Evolutionary conservation across 2,329 filamentous ascomycete species (phyloP).

Genomic region (Hirsutella rhossiliensis): DNA sequence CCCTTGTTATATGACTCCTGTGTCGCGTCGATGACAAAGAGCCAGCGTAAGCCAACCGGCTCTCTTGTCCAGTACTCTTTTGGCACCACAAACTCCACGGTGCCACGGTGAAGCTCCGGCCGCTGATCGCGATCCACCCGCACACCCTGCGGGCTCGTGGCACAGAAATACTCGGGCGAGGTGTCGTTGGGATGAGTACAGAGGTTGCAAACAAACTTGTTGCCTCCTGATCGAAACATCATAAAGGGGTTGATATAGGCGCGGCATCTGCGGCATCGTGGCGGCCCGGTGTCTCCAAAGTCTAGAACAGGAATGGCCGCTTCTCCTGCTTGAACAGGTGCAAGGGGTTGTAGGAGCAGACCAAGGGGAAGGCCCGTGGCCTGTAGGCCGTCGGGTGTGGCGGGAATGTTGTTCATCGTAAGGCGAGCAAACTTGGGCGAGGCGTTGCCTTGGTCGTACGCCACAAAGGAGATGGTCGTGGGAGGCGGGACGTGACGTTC

Average conservation of each 20-base stretch:
- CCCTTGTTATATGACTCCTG: conserved; percentile 86
- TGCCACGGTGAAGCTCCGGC: conserved; percentile 81
- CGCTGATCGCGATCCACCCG: conserved; percentile 80
- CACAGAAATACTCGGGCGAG: conserved; percentile 81
- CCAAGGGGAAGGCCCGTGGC: conserved; percentile 79
- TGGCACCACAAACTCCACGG: conserved; percentile 90
- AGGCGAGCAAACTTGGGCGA: conserved; percentile 89
- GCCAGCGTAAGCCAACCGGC: conserved; percentile 73
- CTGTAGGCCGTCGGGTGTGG: conserved; percentile 64
- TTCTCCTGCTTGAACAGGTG: conserved; percentile 72
- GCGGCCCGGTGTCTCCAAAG: conserved; percentile 84
- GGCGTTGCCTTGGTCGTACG: conserved; percentile 92
- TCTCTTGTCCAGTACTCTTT: conserved; percentile 98
- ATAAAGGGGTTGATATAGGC: conserved; percentile 99
- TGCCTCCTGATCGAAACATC: conserved; percentile 88
- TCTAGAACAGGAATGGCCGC: conserved; percentile 82
- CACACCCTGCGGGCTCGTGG: conserved; percentile 74
- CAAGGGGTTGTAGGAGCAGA: conserved; percentile 78
- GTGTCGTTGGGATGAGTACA: conserved; percentile 97
- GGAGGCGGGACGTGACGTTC: conserved; percentile 88
- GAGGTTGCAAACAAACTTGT: conserved; percentile 96
- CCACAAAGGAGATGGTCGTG: conserved; percentile 76
- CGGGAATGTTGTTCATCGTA: conserved; percentile 86
- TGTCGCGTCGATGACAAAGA: conserved; percentile 89
- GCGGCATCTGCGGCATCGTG: conserved; percentile 82